These are phyloP conservation scores for Leishmania major DNA, from an alignment of 208 protist genomes.

Conservation along the genomic window DNA sequence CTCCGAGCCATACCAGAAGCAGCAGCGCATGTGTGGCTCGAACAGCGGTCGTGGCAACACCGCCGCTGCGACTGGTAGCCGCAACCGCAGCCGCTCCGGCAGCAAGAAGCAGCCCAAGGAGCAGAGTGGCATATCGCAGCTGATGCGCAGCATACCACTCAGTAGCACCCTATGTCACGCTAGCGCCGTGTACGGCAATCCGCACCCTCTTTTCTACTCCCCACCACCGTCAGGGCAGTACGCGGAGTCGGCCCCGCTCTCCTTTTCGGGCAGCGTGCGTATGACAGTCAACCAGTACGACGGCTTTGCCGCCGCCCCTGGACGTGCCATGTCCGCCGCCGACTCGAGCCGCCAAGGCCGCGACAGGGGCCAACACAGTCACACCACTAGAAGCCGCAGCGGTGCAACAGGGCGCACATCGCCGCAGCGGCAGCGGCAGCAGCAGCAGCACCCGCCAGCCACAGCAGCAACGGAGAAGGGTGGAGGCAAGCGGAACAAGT, in stretches of 20 bases:
- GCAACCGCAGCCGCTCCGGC: constrained; percentile 22
- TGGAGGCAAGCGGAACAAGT: background rate
- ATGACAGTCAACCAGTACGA: background rate
- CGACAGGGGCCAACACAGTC: background rate
- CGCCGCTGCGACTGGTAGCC: background rate
- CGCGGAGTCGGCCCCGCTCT: constrained; percentile 4
- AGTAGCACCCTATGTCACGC: constrained; percentile 55
- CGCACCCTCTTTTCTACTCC: constrained; percentile 75
- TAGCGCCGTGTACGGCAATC: constrained; percentile 74
- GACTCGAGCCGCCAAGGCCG: background rate
- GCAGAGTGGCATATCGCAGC: constrained; percentile 34
- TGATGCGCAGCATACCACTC: constrained; percentile 63
- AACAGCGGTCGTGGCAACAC: constrained; percentile 14
- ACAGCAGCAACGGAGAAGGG: background rate
- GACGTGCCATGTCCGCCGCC: background rate
- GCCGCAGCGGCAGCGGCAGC: background rate
- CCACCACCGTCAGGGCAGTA: constrained; percentile 19
- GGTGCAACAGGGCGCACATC: background rate
- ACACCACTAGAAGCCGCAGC: background rate
- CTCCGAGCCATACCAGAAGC: constrained; percentile 44
- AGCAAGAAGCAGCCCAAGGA: constrained; percentile 10
- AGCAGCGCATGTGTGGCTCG: constrained; percentile 4
- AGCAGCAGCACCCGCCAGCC: background rate
- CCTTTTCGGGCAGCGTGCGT: constrained; percentile 5
- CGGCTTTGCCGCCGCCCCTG: background rate